Evolutionary conservation across 345 rosid species (phyloP), one percentile per base, ranked within the genome.

Genomic region (Orychophragmus violaceus): DNA sequence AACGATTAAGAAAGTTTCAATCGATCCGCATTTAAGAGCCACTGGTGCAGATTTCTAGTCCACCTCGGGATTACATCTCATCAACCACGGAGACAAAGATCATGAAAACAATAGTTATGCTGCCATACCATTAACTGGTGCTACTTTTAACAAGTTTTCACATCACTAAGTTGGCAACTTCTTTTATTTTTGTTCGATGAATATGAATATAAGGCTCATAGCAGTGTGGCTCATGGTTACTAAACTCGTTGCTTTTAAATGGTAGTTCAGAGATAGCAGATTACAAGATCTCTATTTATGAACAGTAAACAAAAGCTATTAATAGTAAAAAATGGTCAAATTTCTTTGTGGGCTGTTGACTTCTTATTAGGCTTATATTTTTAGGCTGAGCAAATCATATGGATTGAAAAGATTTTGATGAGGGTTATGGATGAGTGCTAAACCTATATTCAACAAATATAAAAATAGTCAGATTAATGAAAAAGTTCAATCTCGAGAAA

Each of bases 61-160:
- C 1, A 83, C 80, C 55, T 75, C 87, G 23, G 69, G 64, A 55
- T 66, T 56, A 41, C 80, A 83, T 80, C 67, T 61, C 37, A 86
- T 91, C 62, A 91, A 89, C 79, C 99, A 95, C 58, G 99, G 91
- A 72, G 96, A 91, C 51, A 86, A 85, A 58, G 69, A 53, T 70
- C 83, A 77, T 55, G 96, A 78, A 53, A 83, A 81, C 66, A 19
- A 33, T 35, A 66, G 16, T 69, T 88, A 91, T 66, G 81, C 81
- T 56, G 62, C 90, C 33, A 70, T 84, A 48, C 66, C 69, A 16
- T 77, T 95, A 58, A 82, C 66, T 50, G 55, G 72, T 75, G 78
- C 56, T 45, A 83, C 75, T 72, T 95, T 95, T 80, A 97, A 95
- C 55, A 68, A 51, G 14, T 79, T 76, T 73, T 51, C 87, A 16